phyloP scores from a whole-genome alignment of 176 grass and related monocot genomes.

The Chloris gayana region DNA sequence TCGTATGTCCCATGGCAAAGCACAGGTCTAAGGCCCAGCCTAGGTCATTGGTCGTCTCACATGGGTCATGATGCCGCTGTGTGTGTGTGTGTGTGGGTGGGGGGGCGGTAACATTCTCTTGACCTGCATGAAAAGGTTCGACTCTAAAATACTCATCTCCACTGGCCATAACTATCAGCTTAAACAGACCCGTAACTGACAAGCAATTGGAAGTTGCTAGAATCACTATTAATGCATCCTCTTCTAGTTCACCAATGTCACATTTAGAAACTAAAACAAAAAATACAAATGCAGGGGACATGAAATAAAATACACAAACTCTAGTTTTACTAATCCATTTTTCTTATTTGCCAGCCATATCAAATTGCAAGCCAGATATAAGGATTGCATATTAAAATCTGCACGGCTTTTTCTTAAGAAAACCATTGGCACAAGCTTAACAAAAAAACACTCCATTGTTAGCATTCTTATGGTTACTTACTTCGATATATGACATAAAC shows the following conservation, averaged over 20 bases:
- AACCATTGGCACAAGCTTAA: neutral
- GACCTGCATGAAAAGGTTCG: too few species aligned
- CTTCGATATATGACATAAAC: constrained; percentile 75
- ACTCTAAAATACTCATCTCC: too few species aligned
- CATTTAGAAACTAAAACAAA: neutral
- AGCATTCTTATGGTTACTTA: constrained; percentile 26
- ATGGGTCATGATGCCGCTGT: too few species aligned
- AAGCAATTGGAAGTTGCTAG: neutral
- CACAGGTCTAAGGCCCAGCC: too few species aligned
- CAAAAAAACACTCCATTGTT: neutral
- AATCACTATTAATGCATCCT: neutral
- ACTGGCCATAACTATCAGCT: neutral
- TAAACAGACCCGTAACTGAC: too few species aligned
- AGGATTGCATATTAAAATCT: neutral
- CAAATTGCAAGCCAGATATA: neutral
- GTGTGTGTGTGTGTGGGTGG: too few species aligned
- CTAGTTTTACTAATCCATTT: neutral
- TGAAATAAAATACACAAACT: neutral
- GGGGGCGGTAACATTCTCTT: too few species aligned
- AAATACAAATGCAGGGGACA: neutral
- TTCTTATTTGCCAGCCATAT: neutral
- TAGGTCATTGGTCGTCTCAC: too few species aligned
- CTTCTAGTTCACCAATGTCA: constrained; percentile 9
- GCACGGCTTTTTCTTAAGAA: neutral
- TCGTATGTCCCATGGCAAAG: too few species aligned